phyloP scores from a whole-genome alignment of 1,139 yeast genomes.

The Taphrina flavorubra region DNA sequence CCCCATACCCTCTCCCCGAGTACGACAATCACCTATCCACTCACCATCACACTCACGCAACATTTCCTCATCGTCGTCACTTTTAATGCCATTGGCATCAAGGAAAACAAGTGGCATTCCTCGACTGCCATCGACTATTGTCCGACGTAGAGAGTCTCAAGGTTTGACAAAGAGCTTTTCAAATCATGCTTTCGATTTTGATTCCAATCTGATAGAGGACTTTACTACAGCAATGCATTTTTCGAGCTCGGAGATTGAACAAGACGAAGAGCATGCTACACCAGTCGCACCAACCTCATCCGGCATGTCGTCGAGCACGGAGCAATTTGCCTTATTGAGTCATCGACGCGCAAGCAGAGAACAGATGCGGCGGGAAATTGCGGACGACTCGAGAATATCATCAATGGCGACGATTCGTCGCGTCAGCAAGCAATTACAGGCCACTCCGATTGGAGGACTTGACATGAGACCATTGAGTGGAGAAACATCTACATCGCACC shows the following conservation, averaged over 20 bases:
- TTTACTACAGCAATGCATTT: conserved; percentile 22
- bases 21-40: background rate
- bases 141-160: conserved; percentile 18
- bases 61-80: background rate
- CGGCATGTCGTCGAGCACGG: background rate
- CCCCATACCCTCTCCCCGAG: conserved; percentile 7
- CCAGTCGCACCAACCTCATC: background rate
- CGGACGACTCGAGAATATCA: background rate
- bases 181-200: conserved; percentile 26
- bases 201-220: conserved; percentile 9
- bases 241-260: conserved; percentile 1
- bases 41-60: conserved; percentile 13
- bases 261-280: background rate
- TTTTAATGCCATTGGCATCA: background rate
- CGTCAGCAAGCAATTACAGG: conserved; percentile 15
- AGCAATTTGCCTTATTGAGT: background rate
- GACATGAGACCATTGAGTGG: background rate
- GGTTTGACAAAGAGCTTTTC: conserved; percentile 26
- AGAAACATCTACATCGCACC: background rate
- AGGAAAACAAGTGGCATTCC: conserved; percentile 26
- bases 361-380: conserved; percentile 14
- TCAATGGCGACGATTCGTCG: conserved; percentile 17
- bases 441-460: conserved; percentile 8
- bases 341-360: conserved; percentile 23
- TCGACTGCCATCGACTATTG: conserved; percentile 27